Conservation (phyloP, 164 flowering plant genomes). For the Brasenia schreberi region DNA sequence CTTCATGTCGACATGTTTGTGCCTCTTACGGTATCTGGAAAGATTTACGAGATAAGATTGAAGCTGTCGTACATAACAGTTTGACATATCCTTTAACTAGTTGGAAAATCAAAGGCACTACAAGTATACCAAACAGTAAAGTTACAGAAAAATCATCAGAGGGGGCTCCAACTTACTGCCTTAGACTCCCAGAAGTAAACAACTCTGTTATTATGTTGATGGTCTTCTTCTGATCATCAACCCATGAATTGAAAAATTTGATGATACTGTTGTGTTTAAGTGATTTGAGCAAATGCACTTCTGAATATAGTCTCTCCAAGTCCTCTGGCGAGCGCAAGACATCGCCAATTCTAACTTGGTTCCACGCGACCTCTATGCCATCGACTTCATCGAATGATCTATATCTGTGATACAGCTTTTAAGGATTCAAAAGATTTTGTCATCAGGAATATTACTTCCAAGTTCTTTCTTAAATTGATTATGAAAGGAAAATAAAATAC, state of each 20-base stretch:
- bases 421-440: conserved; percentile 1
- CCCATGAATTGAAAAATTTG: conserved; percentile 53
- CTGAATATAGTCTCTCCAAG: conserved; percentile 42
- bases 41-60: too few species aligned
- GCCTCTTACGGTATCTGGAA: too few species aligned
- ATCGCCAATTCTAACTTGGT: conserved; percentile 41
- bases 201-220: conserved; percentile 58
- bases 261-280: conserved; percentile 47
- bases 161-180: conserved; percentile 34
- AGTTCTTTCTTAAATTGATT: background rate
- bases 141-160: too few species aligned
- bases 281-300: conserved; percentile 46
- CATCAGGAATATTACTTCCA: background rate
- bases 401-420: conserved; percentile 18
- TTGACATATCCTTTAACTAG: too few species aligned
- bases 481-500: conserved; percentile 3
- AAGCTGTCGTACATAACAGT: too few species aligned
- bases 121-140: too few species aligned
- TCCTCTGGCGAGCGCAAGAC: conserved; percentile 43
- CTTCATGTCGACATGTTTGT: too few species aligned
- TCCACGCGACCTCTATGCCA: conserved; percentile 74
- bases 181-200: conserved; percentile 61
- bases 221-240: conserved; percentile 46
- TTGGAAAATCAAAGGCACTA: too few species aligned
- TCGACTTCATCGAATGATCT: conserved; percentile 55